Evolutionary conservation across 129 eudicot genomes (phyloP).

Genomic region (Calendula officinalis): DNA sequence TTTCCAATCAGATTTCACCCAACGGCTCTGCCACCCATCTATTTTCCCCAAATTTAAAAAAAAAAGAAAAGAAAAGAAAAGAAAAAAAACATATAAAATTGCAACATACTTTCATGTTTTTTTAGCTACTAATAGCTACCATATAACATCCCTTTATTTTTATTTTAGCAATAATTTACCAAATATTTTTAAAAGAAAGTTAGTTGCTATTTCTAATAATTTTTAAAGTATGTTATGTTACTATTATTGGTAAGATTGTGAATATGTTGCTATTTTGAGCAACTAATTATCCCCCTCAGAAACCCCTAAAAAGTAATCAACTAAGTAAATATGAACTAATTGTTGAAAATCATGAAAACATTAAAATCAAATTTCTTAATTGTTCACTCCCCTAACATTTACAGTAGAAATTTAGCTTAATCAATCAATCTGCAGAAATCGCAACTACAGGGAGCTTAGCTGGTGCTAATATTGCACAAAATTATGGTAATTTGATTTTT

Average conservation of each 20-base stretch:
- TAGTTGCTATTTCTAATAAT: no score
- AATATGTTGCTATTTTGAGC: not conserved
- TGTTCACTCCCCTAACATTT: not conserved
- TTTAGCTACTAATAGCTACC: not conserved
- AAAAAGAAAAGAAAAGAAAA: no score
- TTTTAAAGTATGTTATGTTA: not conserved
- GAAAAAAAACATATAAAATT: no score
- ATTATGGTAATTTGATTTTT: not conserved
- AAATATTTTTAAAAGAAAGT: no score
- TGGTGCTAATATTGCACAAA: not conserved
- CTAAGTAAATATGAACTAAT: not conserved
- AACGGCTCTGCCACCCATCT: slow-evolving; percentile 94
- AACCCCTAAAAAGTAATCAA: not conserved
- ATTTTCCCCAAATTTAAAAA: slow-evolving; percentile 22
- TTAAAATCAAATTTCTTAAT: slow-evolving; percentile 1
- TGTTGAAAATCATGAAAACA: not conserved
- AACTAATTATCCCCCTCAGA: not conserved
- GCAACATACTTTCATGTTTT: no score
- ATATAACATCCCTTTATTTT: no score
- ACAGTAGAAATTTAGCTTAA: slow-evolving; percentile 15
- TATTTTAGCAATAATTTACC: no score
- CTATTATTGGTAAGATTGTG: not conserved
- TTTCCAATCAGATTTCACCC: slow-evolving; percentile 95
- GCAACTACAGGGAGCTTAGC: not conserved
- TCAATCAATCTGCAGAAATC: not conserved